Evolutionary conservation across 225 moss, liverwort and hornwort genomes (phyloP).

Genomic region (Antitrichia curtipendula): DNA sequence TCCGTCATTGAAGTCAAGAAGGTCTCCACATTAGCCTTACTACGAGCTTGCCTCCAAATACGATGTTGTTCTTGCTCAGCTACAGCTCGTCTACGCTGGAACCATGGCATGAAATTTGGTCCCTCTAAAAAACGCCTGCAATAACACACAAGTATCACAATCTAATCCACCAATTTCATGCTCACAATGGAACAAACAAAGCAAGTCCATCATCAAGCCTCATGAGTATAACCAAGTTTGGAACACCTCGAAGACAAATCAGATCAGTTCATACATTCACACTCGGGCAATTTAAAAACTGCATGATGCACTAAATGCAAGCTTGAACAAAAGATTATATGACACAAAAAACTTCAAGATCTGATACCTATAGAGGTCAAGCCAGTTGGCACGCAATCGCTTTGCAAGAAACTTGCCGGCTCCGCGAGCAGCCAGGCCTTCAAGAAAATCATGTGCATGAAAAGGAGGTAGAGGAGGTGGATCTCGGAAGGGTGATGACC

Average conservation of each 20-base stretch:
- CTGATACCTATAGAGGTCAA: slow-evolving; percentile 83
- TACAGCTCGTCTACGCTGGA: slow-evolving; percentile 92
- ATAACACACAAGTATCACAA: neutral
- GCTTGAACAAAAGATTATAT: neutral
- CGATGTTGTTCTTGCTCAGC: slow-evolving; percentile 98
- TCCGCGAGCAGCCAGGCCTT: slow-evolving; percentile 80
- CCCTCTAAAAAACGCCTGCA: slow-evolving; percentile 89
- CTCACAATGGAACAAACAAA: neutral
- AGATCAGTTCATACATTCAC: neutral
- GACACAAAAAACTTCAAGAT: neutral
- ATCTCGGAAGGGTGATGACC: slow-evolving; percentile 83
- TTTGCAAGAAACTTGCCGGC: slow-evolving; percentile 94
- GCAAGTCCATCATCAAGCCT: neutral
- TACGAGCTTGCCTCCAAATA: slow-evolving; percentile 90
- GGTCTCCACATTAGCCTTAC: slow-evolving; percentile 68
- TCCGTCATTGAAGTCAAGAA: slow-evolving; percentile 85
- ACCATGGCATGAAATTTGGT: slow-evolving; percentile 99
- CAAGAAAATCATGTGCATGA: slow-evolving; percentile 75
- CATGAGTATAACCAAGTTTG: neutral
- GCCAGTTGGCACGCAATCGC: slow-evolving; percentile 91
- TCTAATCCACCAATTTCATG: neutral
- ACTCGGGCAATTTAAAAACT: neutral
- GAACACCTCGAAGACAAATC: neutral
- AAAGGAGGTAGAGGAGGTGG: slow-evolving; percentile 87
- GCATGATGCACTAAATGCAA: neutral